Evolutionary conservation across 2,329 filamentous ascomycete species (phyloP).

Genomic region (Penicillium thymicola): DNA sequence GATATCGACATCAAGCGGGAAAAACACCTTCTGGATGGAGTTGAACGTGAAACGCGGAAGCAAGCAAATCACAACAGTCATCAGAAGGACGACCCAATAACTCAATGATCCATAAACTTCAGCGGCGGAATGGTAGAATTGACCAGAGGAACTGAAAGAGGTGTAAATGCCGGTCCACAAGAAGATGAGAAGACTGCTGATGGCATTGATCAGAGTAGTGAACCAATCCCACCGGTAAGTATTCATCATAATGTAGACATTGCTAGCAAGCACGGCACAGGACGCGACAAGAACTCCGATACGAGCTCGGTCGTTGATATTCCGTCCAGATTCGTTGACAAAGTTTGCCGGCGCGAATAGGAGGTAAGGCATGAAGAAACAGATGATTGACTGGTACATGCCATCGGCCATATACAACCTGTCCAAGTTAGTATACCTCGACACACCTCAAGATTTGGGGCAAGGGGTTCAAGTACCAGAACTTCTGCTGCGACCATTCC

Average conservation of each 20-base stretch:
- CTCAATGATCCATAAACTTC: slow-evolving; percentile 77
- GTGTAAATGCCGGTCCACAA: slow-evolving; percentile 94
- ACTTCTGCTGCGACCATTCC: slow-evolving; percentile 95
- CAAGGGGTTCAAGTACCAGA: slow-evolving; percentile 65
- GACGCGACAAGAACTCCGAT: slow-evolving; percentile 86
- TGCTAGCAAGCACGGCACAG: slow-evolving; percentile 82
- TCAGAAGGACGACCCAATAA: slow-evolving; percentile 81
- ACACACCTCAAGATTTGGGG: background rate
- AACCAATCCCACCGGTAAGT: slow-evolving; percentile 99
- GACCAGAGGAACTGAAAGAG: slow-evolving; percentile 54
- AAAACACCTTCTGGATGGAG: slow-evolving; percentile 86
- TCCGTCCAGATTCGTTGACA: slow-evolving; percentile 67
- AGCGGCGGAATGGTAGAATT: slow-evolving; percentile 72
- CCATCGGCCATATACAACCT: slow-evolving; percentile 95
- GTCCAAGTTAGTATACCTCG: slow-evolving; percentile 27
- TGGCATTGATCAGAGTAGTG: slow-evolving; percentile 73
- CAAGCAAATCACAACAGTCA: slow-evolving; percentile 77
- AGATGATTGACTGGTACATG: slow-evolving; percentile 88
- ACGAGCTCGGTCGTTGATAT: slow-evolving; percentile 73
- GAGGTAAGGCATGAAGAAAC: slow-evolving; percentile 89
- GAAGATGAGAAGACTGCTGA: slow-evolving; percentile 86
- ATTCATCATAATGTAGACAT: slow-evolving; percentile 92
- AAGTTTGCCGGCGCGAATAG: slow-evolving; percentile 68
- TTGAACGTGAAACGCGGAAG: slow-evolving; percentile 87
- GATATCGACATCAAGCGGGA: slow-evolving; percentile 90